Evolutionary conservation across 169 alveolate species (phyloP), one percentile per base, ranked within the genome.

Genomic region (Eimeria acervulina): DNA sequence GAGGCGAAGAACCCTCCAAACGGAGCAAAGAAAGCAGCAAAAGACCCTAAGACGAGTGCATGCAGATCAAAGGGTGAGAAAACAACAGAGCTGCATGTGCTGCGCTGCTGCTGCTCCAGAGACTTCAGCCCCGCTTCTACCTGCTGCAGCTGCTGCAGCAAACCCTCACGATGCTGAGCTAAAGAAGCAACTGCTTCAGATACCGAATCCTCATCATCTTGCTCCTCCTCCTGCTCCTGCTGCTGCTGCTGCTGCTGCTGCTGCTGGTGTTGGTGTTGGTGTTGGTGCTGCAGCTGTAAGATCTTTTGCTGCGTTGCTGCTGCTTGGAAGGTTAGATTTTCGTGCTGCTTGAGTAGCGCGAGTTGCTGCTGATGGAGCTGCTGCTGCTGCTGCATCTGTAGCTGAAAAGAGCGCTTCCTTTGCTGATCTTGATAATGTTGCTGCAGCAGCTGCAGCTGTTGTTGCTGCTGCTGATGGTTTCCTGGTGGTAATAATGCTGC

Each of bases 1-100:
- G 99, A 99, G 17, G 99, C 99, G 84, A 99, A 99, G 96, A 99
- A 99, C 19, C 99, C 99, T 61, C 99, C 99, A 96, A 99, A 99
- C 72, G 99, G 99, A 31, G 99, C 99, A 87, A 99, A 98, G 36
- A 99, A 97, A 51, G 99, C 98, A 6, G 99, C 99, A 95, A 99
- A 99, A 0, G 98, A 42, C n/a, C 99, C 99, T 85, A 99, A 90
- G 15, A 98, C 98, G 93, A 99, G 87, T 12, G 99, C 98, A 96
- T 99, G 99, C 28, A 99, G 68, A 92, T 98, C 97, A 91, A 99
- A 84, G 42, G 87, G 97, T 61, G 88, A 95, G 66, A 12, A 93
- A 90, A 51, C 59, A 31, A 85, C 23, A n/a, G 97, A 93, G 59
- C 81, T 91, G 51, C 96, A 68, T 10, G 33, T 33, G 26, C 31